These are phyloP conservation scores for Phytophthora idaei DNA, from an alignment of 352 stramenopile species.

Conservation along the genomic window DNA sequence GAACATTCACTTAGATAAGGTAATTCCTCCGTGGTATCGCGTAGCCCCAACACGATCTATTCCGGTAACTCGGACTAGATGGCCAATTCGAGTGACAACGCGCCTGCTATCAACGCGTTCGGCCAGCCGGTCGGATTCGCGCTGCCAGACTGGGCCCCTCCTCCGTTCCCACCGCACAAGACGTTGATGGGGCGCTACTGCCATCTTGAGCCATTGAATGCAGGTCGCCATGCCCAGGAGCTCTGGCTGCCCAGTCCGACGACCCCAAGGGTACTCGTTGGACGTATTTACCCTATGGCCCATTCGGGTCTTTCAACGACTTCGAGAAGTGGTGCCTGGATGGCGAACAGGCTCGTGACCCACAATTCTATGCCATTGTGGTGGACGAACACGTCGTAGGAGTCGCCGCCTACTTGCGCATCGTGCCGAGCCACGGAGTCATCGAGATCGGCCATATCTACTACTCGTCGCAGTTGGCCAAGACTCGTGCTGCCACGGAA, in stretches of 20 bases:
- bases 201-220: slow-evolving; percentile 17
- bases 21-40: no score
- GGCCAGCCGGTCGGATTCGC: slow-evolving; percentile 19
- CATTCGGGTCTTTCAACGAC: slow-evolving; percentile 16
- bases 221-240: slow-evolving; percentile 13
- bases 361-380: slow-evolving; percentile 26
- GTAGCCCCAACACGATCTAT: no score
- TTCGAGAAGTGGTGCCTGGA: slow-evolving; percentile 18
- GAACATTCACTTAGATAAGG: no score
- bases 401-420: slow-evolving; percentile 24
- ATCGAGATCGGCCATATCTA: slow-evolving; percentile 32
- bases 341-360: slow-evolving; percentile 2
- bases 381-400: slow-evolving; percentile 16
- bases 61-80: no score
- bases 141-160: slow-evolving; percentile 19
- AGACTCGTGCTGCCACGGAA: slow-evolving; percentile 23
- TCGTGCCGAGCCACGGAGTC: slow-evolving; percentile 16
- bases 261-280: slow-evolving; percentile 18
- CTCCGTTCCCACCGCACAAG: slow-evolving; percentile 13
- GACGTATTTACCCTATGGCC: slow-evolving; percentile 30
- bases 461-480: slow-evolving; percentile 15
- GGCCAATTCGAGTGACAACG: background rate
- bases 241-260: slow-evolving; percentile 20
- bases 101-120: slow-evolving; percentile 15
- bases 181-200: slow-evolving; percentile 24